Base-by-base conservation (phyloP, 108 stramenopile species). In the Pseudonitzschia delicatissima region DNA sequence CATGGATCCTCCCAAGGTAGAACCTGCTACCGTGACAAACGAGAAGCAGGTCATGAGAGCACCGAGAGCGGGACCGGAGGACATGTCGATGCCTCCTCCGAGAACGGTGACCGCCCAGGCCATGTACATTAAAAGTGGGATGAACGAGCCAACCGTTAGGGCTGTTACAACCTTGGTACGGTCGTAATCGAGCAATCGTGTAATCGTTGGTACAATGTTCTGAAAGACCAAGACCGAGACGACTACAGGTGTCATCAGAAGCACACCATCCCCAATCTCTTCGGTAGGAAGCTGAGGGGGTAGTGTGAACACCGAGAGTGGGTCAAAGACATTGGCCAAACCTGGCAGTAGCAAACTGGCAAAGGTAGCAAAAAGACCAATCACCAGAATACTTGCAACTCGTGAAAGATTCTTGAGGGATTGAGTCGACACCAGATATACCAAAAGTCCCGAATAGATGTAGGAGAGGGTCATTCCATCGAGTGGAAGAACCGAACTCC, bases 141-240 rank as follows among this genome's bases (percentile, higher is more conserved):
- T 52, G 34, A 81, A 58, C 0, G 83, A 85, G 26, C 90, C 90
- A 34, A 85, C 29, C 12, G 68, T 62, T 9, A 91, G 74, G 28
- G 87, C 80, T n/a, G 74, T 50, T 4, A 64, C 61, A 18, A 69
- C 52, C 67, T 87, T 81, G 13, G 62, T 62, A 21, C 90, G 71
- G 48, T 88, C 85, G 63, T 88, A 91, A 23, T 87, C 65, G 21
- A 88, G 42, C 6, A 88, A 44, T 51, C 85, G 80, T 36, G 82
- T 80, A 15, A 91, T 63, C 35, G 82, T 80, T 26, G 90, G 90
- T 4, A 91, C 86, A 69, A 91, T 88, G 62, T 91, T 91, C 61
- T 91, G 90, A 67, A 78, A 88, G 17, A 85, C 76, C 49, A 86
- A 53, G 25, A 59, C 68, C 5, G 82, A 80, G 0, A 88, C 42